A percentile compares a stretch with the other conserved stretches of the same genome.
phyloP scores from a whole-genome alignment of 768 basidiomycete genomes.

The Amanita pseudoporphyria region DNA sequence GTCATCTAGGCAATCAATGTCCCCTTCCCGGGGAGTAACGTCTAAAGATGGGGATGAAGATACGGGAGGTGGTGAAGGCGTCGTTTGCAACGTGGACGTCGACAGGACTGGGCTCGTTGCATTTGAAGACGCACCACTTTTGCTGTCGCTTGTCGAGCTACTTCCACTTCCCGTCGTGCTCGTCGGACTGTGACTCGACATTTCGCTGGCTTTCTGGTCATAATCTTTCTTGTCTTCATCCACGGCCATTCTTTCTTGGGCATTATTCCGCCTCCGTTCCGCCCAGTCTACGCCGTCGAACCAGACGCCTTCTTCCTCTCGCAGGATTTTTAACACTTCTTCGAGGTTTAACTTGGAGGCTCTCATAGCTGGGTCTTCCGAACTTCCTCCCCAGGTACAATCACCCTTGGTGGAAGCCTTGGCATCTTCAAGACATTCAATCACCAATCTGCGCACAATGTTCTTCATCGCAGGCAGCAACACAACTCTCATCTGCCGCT shows the following conservation, averaged over 20 bases:
- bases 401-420: not conserved
- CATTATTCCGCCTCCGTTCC: conserved; percentile 35
- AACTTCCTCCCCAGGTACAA: conserved; percentile 4
- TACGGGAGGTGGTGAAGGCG: conserved; percentile 60
- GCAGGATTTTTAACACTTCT: conserved; percentile 47
- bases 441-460: conserved; percentile 53
- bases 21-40: conserved; percentile 19
- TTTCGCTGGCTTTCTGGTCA: conserved; percentile 25
- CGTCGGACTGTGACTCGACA: conserved; percentile 34
- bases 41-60: conserved; percentile 5
- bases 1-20: conserved; percentile 16
- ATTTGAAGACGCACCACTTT: conserved; percentile 36
- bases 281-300: conserved; percentile 68
- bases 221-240: conserved; percentile 19
- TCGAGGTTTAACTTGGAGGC: conserved; percentile 49
- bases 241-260: conserved; percentile 14
- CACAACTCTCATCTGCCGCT: conserved; percentile 49
- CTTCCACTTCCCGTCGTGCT: conserved; percentile 34
- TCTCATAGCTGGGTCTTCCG: conserved; percentile 42
- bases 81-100: conserved; percentile 68
- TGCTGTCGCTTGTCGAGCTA: conserved; percentile 12
- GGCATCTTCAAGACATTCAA: conserved; percentile 43
- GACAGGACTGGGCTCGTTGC: conserved; percentile 65
- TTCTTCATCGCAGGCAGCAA: conserved; percentile 61
- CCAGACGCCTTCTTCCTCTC: conserved; percentile 59